These are phyloP conservation scores for Sorghum bicolor DNA, from an alignment of 176 grass and related monocot genomes.

Conservation along the genomic window DNA sequence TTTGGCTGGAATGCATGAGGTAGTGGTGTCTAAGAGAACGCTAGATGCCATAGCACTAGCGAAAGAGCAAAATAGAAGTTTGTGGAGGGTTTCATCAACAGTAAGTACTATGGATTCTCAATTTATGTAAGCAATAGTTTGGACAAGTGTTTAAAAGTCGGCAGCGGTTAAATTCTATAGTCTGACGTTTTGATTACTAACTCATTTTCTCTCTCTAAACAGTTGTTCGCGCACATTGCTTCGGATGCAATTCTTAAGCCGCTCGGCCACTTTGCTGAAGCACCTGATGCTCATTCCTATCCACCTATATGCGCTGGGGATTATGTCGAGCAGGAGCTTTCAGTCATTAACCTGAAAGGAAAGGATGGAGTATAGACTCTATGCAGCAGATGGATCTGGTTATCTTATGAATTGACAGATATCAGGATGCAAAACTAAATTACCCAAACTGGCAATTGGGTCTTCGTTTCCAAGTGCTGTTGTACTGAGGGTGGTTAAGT, in stretches of 20 bases:
- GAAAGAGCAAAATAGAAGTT: conserved; percentile 58
- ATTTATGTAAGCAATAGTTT: not conserved
- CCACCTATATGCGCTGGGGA: conserved; percentile 60
- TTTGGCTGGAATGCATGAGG: conserved; percentile 96
- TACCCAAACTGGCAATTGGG: not conserved
- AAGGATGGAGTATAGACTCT: conserved; percentile 47
- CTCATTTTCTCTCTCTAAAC: not conserved
- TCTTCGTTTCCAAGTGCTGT: not conserved
- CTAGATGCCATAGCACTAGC: conserved; percentile 60
- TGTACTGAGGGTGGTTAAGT: not conserved
- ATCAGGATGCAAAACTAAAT: not conserved
- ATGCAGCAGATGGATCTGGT: not conserved
- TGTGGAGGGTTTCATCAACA: conserved; percentile 95
- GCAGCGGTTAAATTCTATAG: not conserved
- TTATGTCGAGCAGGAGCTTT: conserved; percentile 90
- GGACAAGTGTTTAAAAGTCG: not conserved
- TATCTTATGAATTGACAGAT: not conserved
- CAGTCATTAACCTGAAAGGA: conserved; percentile 84
- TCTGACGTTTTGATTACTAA: not conserved
- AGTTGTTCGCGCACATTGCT: conserved; percentile 90
- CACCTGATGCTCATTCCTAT: conserved; percentile 44
- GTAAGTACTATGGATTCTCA: conserved; percentile 32
- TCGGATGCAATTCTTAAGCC: conserved; percentile 89
- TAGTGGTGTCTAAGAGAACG: conserved; percentile 86
- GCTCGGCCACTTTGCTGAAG: conserved; percentile 61